phyloP scores from a whole-genome alignment of 2,329 filamentous ascomycete species.

The Talaromyces rugulosus region DNA sequence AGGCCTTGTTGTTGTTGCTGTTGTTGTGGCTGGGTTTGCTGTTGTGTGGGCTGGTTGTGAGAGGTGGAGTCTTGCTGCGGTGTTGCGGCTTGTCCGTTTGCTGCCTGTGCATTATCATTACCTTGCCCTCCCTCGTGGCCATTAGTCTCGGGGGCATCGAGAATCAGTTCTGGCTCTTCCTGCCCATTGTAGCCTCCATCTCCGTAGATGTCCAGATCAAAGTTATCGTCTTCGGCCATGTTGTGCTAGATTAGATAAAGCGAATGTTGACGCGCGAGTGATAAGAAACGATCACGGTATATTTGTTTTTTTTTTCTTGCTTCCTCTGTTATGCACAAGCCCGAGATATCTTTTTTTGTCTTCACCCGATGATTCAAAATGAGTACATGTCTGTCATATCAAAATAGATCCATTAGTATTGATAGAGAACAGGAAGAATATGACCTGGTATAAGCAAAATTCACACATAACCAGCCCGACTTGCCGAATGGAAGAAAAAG shows the following conservation, averaged over 20 bases:
- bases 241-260: slow-evolving; percentile 21
- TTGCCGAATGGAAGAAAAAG: not conserved
- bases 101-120: slow-evolving; percentile 20
- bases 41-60: slow-evolving; percentile 15
- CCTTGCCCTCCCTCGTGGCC: slow-evolving; percentile 20
- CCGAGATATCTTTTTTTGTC: slow-evolving; percentile 22
- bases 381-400: slow-evolving; percentile 41
- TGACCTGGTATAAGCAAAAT: slow-evolving; percentile 10
- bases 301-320: slow-evolving; percentile 22
- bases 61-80: slow-evolving; percentile 16
- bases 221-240: slow-evolving; percentile 60
- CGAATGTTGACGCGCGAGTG: slow-evolving; percentile 11
- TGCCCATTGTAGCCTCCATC: slow-evolving; percentile 49
- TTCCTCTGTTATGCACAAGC: slow-evolving; percentile 34
- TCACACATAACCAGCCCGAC: not conserved
- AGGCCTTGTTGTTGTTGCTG: slow-evolving; percentile 50
- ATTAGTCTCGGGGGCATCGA: slow-evolving; percentile 34
- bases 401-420: slow-evolving; percentile 34
- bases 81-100: slow-evolving; percentile 21
- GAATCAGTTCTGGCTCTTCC: slow-evolving; percentile 36
- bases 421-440: slow-evolving; percentile 3
- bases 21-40: slow-evolving; percentile 52
- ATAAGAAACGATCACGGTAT: slow-evolving; percentile 28
- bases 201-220: slow-evolving; percentile 68
- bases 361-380: slow-evolving; percentile 30